Base-by-base conservation (phyloP, 2,329 filamentous ascomycete species). In the Diaporthe nobilis region DNA sequence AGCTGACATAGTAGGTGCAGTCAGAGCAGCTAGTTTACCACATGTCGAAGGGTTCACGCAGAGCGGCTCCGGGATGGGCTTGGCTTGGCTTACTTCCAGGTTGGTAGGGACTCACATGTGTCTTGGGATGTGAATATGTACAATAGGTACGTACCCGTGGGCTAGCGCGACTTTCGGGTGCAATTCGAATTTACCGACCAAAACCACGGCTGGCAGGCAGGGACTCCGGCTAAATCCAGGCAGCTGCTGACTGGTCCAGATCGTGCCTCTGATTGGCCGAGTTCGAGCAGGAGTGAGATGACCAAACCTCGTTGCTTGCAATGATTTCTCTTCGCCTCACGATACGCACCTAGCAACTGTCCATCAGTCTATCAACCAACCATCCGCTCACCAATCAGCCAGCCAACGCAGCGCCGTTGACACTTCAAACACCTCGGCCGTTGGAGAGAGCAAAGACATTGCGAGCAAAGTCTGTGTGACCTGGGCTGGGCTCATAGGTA, bases 401-500 rank as follows among this genome's bases (percentile, higher is more conserved):
- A 22, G 20, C 44, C 37, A 28, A 17, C 58, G 25, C 51, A 37
- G 34, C 58, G 67, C 28, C 22, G 25, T 34, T 55, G 60, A 60
- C 15, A 37, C n/a, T 9, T 31, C 31, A 34, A 4, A 31, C 10
- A 42, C 37, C 12, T 34, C 31, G 39, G n/a, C 34, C 47, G 53
- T 71, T 71, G 49, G 51, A 37, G 47, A 51, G 31, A 51, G n/a
- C 51, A 39, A 17, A 25, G 12, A 39, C 51, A 63, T 70, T 25
- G 61, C 55, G 70, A 74, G 73, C 60, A 76, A 73, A 70, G 68
- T 77, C 76, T 76, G 58, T 71, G 49, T 73, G 73, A 65, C 71
- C 58, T 77, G 77, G 81, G 81, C 67, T 81, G 78, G 82, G 86
- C 86, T 88, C 86, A 87, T 80, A 89, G 88, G 88, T 90, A 90